Base-by-base conservation (phyloP, 2,329 filamentous ascomycete species). In the Akanthomyces uredinophilus region DNA sequence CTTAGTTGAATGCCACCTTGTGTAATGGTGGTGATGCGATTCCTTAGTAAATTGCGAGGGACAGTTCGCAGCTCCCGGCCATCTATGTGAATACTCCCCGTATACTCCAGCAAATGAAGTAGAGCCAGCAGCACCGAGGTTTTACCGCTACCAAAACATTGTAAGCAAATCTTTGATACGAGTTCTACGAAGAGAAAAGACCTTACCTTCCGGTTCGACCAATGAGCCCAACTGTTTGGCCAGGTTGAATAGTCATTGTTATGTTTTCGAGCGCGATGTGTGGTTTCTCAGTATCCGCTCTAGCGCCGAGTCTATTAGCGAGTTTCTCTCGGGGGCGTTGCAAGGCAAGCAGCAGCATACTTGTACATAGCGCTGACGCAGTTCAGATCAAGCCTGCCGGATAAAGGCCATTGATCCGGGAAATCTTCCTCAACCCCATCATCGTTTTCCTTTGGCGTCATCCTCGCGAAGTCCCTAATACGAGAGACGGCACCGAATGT, bases 401-500 rank as follows among this genome's bases (percentile, higher is more conserved):
- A 37, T 24, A 11, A 14, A n/a, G 58, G 50, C 58, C 58, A 61
- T 11, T 53, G 47, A 4, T 53, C 50, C 2, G 29, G 49, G 41
- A 47, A n/a, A n/a, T n/a, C 41, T 3, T n/a, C 2, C 4, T 46
- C 11, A 32, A 11, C 22, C 6, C 14, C 41, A 8, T 46, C 41
- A 29, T 53, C 58, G 5, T 24, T 22, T 22, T 61, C 58, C 14
- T 18, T 35, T 8, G 60, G 60, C 22, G 60, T 62, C 11, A 14
- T 29, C 11, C 16, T 22, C 3, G 41, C 43, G 32, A 56, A 62
- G 18, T 51, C 52, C 16, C 53, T 20, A 20, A 56, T 50, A 8
- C 61, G 49, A 16, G 54, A 20, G 22, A 63, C 51, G 29, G 55
- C 61, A 1, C 50, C 61, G 29, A 60, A 56, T 5, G 55, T 54